Evolutionary conservation across 1,139 yeast genomes (phyloP).

Genomic region (Debaryomyces sp.): DNA sequence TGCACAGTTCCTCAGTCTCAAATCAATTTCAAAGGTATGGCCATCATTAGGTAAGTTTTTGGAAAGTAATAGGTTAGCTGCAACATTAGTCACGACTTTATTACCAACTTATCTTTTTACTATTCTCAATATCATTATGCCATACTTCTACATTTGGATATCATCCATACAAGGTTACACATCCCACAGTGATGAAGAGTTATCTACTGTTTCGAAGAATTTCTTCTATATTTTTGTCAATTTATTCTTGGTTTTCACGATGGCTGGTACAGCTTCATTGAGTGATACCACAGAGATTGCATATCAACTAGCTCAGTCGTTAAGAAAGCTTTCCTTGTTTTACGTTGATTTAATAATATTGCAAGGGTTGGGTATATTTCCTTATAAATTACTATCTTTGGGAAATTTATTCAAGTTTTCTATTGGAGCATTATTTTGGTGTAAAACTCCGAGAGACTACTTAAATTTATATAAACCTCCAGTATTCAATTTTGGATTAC

Average conservation of each 20-base stretch:
- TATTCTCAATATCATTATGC: slow-evolving; percentile 68
- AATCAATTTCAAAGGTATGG: slow-evolving; percentile 69
- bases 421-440: slow-evolving; percentile 49
- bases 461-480: slow-evolving; percentile 55
- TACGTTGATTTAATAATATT: slow-evolving; percentile 80
- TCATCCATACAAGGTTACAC: slow-evolving; percentile 74
- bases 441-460: slow-evolving; percentile 63
- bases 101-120: slow-evolving; percentile 79
- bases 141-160: slow-evolving; percentile 73
- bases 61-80: slow-evolving; percentile 56
- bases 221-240: slow-evolving; percentile 84
- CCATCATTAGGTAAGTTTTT: slow-evolving; percentile 72
- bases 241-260: slow-evolving; percentile 79
- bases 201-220: slow-evolving; percentile 77
- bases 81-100: slow-evolving; percentile 73
- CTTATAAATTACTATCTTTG: slow-evolving; percentile 67
- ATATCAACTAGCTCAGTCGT: slow-evolving; percentile 70
- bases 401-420: slow-evolving; percentile 66
- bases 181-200: slow-evolving; percentile 79
- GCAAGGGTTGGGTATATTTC: slow-evolving; percentile 86
- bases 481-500: slow-evolving; percentile 64
- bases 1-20: slow-evolving; percentile 70
- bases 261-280: slow-evolving; percentile 75
- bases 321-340: slow-evolving; percentile 70
- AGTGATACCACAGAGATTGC: slow-evolving; percentile 78